Base-by-base conservation (phyloP, 164 flowering plant species). In the Tinospora cordifolia region DNA sequence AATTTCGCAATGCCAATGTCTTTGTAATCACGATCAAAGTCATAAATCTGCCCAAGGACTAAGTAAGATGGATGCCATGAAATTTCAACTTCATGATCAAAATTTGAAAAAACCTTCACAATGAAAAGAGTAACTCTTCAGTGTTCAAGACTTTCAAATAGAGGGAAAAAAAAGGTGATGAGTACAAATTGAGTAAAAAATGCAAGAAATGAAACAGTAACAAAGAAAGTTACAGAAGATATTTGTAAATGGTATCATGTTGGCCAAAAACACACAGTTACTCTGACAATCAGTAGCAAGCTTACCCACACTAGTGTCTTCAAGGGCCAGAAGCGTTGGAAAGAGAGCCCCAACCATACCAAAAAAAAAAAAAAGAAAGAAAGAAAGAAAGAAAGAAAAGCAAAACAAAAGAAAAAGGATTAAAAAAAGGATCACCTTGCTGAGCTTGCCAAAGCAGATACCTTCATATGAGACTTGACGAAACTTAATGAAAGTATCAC, bases 21-120 rank as follows among this genome's bases (percentile, higher is more conserved):
- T 78, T 90, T 95, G 81, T 92, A 95, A 79, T 95, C 99, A 46
- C 99, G 86, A 76, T 92, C 98, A 82, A 95, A 95, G 76, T 95
- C 98, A 86, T 86, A 92, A 46, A 85, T 86, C 99, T 94, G 90
- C 64, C 62, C 65, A 58, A 76, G 65, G 67, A 65, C 26, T 60
- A 38, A 34, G 73, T 71, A 57, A 78, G 65, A 69, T 30, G 36
- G 57, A 70, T 44, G 8, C 13, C 26, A 30, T 24, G 25, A 25
- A 39, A 63, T 12, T 39, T 41, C 41, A 8, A 24, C 30, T 15
- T 17, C 59, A 51, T 17, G 59, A 19, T 51, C 59, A 14, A 4
- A 15, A 3, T 51, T 51, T 51, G 24, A 51, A 51, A 17, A 51
- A 6, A 30, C 36, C 59, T 15, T 7, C 19, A 6, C 19, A 51